Evolutionary conservation across 2,329 filamentous ascomycete genomes (phyloP).

Genomic region (Leptographium radiaticola): DNA sequence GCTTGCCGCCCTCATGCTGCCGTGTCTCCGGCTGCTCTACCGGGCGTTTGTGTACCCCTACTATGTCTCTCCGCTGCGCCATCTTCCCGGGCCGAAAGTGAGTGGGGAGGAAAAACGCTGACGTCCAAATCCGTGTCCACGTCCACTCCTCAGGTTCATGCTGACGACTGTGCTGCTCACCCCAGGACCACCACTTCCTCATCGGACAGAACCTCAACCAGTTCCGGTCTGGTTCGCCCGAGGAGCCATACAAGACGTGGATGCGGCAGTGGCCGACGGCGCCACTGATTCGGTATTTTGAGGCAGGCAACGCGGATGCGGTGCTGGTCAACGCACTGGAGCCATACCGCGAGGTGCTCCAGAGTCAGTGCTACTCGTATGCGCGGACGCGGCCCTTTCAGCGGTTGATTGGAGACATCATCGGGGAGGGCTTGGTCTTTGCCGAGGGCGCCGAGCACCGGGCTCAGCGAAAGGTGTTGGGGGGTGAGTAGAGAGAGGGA

Average conservation of each 20-base stretch:
- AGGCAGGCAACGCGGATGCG: conserved; percentile 21
- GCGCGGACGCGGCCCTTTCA: conserved; percentile 21
- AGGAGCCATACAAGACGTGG: conserved; percentile 7
- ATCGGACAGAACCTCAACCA: conserved; percentile 8
- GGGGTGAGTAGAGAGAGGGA: conserved; percentile 7
- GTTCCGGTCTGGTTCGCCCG: conserved; percentile 2
- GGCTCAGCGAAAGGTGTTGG: conserved; percentile 20
- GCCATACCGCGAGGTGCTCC: conserved; percentile 24
- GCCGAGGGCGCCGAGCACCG: conserved; percentile 23
- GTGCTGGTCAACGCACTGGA: conserved; percentile 23
- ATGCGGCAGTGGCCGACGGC: conserved; percentile 7
- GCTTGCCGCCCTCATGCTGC: neutral
- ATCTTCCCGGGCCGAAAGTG: neutral
- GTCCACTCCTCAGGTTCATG: no score
- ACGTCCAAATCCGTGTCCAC: no score
- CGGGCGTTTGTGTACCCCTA: neutral
- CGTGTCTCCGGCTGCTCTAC: neutral
- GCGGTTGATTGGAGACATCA: conserved; percentile 21
- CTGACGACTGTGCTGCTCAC: neutral
- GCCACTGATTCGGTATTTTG: conserved; percentile 25
- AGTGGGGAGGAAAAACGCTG: no score
- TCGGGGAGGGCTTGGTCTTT: conserved; percentile 23
- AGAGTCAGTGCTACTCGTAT: conserved; percentile 25
- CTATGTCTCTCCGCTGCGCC: neutral
- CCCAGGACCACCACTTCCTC: conserved; percentile 7